Conservation (phyloP, 257 asterid species). For the Mitragyna speciosa region DNA sequence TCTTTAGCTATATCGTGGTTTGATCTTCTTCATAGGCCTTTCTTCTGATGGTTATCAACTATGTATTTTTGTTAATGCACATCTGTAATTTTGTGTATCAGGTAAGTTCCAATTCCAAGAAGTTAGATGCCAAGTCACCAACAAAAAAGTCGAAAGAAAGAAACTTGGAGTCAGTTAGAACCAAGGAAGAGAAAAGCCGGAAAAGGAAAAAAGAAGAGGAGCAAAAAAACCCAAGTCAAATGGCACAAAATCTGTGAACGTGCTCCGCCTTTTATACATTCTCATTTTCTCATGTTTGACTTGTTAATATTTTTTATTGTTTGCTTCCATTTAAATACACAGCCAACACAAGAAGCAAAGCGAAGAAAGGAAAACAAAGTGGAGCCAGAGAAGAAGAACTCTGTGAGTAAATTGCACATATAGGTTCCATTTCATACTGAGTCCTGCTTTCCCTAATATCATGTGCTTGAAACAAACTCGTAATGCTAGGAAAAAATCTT, state of each 20-base stretch:
- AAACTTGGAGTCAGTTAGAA: conserved; percentile 5
- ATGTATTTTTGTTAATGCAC: not conserved
- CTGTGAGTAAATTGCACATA: conserved; percentile 18
- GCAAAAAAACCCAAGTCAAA: conserved; percentile 20
- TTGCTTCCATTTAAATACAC: not conserved
- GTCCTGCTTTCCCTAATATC: not conserved
- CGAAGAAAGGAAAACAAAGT: conserved; percentile 2
- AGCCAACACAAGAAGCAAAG: conserved; percentile 10
- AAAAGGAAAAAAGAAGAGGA: conserved; percentile 20
- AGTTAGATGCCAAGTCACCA: not conserved
- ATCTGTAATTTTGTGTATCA: conserved; percentile 10
- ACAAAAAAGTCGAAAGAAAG: conserved; percentile 13
- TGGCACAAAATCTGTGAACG: conserved; percentile 27
- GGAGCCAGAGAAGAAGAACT: not conserved
- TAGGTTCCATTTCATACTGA: not conserved
- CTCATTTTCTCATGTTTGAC: conserved; percentile 1
- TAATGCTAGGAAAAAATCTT: conserved; percentile 5
- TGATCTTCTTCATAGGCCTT: not conserved
- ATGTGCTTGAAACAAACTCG: not conserved
- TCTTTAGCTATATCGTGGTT: not conserved
- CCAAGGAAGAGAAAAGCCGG: conserved; percentile 16
- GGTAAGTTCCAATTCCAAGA: conserved; percentile 7
- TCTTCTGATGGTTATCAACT: not conserved
- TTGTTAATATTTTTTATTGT: not conserved
- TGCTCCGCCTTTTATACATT: not conserved